phyloP scores from a whole-genome alignment of 2,329 filamentous ascomycete genomes.

The Colletotrichum graminicola region DNA sequence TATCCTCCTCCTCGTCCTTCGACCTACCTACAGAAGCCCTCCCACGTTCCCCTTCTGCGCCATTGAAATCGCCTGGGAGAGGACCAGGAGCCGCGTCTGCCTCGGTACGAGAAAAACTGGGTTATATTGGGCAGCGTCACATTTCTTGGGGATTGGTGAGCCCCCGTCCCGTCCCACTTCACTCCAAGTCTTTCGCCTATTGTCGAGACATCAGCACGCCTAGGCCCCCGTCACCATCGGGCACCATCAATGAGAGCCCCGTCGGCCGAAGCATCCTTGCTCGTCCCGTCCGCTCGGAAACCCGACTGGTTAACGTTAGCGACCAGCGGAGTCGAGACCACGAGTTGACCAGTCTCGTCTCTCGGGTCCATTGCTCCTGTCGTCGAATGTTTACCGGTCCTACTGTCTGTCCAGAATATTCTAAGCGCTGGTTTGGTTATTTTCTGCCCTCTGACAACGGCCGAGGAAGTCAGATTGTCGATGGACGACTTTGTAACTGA shows the following conservation, averaged over 20 bases:
- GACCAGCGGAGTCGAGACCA: background rate
- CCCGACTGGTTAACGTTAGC: background rate
- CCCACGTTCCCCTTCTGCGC: background rate
- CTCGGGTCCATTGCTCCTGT: conserved; percentile 15
- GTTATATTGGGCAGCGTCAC: background rate
- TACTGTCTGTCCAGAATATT: background rate
- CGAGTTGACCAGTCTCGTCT: conserved; percentile 12
- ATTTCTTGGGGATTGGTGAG: background rate
- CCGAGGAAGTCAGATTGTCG: background rate
- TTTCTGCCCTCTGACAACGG: background rate
- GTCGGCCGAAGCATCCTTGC: background rate
- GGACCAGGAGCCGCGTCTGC: background rate
- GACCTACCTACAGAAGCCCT: background rate
- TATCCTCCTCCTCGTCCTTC: too few relatives aligned
- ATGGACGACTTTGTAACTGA: background rate
- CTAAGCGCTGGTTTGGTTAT: background rate
- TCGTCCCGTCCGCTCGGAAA: background rate
- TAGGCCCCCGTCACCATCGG: background rate
- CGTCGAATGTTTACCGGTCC: background rate
- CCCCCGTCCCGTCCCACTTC: background rate
- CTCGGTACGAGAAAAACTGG: conserved; percentile 1
- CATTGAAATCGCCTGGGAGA: too few relatives aligned
- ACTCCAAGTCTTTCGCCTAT: background rate
- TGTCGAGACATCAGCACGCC: too few relatives aligned
- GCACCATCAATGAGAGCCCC: background rate